Conservation (phyloP, 140 eudicot species). For the Ambrosia hybrid region DNA sequence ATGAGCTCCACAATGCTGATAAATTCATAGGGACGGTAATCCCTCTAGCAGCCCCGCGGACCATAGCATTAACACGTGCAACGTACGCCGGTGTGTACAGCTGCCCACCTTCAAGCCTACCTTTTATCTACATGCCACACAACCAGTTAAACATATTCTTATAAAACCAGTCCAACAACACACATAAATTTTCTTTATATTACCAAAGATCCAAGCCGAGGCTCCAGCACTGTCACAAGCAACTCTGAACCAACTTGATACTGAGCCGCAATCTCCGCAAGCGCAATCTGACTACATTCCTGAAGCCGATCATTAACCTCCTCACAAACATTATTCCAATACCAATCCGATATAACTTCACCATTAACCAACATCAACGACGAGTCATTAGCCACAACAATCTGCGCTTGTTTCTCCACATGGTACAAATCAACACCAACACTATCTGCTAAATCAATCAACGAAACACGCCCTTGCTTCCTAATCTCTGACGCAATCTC, state of each 20-base stretch:
- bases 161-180: not conserved
- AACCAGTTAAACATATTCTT: not conserved
- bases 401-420: slow-evolving; percentile 86
- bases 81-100: slow-evolving; percentile 97
- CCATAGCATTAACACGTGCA: slow-evolving; percentile 93
- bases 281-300: slow-evolving; percentile 92
- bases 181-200: not conserved
- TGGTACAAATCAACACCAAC: slow-evolving; percentile 92
- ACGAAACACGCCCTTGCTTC: slow-evolving; percentile 80
- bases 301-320: slow-evolving; percentile 92
- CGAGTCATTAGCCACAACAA: slow-evolving; percentile 65
- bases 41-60: slow-evolving; percentile 50
- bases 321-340: slow-evolving; percentile 79
- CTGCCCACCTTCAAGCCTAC: slow-evolving; percentile 98
- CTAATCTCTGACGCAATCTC: slow-evolving; percentile 71
- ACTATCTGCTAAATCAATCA: slow-evolving; percentile 80
- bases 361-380: slow-evolving; percentile 77
- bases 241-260: slow-evolving; percentile 90
- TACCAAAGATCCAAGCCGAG: slow-evolving; percentile 87
- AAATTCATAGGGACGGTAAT: no score
- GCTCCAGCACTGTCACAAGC: slow-evolving; percentile 67
- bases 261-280: slow-evolving; percentile 96
- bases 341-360: slow-evolving; percentile 69
- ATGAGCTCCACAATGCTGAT: slow-evolving; percentile 80
- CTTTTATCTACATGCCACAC: slow-evolving; percentile 66